Evolutionary conservation across 805 yeast genomes (phyloP).

Genomic region (Yarrowia sp.): DNA sequence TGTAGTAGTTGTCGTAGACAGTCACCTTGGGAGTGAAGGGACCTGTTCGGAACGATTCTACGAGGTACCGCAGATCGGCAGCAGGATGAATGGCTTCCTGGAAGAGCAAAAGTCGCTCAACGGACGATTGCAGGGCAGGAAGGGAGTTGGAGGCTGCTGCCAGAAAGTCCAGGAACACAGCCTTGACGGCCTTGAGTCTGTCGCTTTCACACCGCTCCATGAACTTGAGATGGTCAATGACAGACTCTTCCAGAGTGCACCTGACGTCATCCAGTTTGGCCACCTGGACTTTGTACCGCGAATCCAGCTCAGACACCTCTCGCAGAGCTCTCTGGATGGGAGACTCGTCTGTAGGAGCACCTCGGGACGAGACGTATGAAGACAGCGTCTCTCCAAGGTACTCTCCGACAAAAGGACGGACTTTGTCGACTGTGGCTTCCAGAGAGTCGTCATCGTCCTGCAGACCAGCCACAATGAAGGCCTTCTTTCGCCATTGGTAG

Average conservation of each 20-base stretch:
- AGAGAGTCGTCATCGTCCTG: constrained; percentile 40
- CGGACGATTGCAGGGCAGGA: constrained; percentile 61
- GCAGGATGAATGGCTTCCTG: constrained; percentile 77
- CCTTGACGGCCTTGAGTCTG: constrained; percentile 75
- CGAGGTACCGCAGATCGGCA: constrained; percentile 68
- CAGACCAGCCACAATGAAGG: constrained; percentile 61
- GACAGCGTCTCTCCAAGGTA: constrained; percentile 47
- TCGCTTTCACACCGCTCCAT: constrained; percentile 86
- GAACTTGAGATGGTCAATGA: constrained; percentile 73
- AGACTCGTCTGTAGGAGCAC: constrained; percentile 56
- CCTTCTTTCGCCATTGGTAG: constrained; percentile 82
- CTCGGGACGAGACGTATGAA: constrained; percentile 43
- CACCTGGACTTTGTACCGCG: constrained; percentile 61
- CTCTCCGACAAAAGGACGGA: constrained; percentile 48
- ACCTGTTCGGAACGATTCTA: constrained; percentile 76
- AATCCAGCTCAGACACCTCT: constrained; percentile 67
- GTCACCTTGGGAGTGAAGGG: constrained; percentile 73
- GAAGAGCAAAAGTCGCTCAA: constrained; percentile 65
- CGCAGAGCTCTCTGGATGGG: constrained; percentile 59
- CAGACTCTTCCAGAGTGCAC: constrained; percentile 73
- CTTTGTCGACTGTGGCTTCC: constrained; percentile 38
- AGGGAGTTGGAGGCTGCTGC: constrained; percentile 69
- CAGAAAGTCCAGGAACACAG: constrained; percentile 74
- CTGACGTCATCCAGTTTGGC: constrained; percentile 67
- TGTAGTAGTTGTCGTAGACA: constrained; percentile 80